Conservation (phyloP, 371 early-diverging fungal genomes). For the Syncephalis plumigaleata region DNA sequence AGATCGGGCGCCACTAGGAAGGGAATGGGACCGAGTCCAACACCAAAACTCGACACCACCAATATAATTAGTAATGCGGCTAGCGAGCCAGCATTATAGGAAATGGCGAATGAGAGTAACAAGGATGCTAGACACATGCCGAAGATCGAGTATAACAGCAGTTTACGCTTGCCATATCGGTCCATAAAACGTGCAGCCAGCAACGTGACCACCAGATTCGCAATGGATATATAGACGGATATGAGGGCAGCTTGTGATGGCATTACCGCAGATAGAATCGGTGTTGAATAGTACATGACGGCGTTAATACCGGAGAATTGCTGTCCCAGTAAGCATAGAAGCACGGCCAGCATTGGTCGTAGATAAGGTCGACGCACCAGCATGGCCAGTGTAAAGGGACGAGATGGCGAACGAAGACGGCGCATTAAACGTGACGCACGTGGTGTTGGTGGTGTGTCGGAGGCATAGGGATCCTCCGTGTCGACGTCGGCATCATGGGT, state of each 20-base stretch:
- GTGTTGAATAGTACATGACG: slow-evolving; percentile 72
- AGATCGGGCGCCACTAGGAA: slow-evolving; percentile 72
- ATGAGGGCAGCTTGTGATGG: slow-evolving; percentile 41
- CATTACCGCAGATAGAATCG: slow-evolving; percentile 47
- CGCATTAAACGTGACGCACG: slow-evolving; percentile 1
- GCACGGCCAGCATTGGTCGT: slow-evolving; percentile 44
- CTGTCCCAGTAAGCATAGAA: slow-evolving; percentile 31
- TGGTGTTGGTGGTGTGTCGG: no score
- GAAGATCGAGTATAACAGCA: slow-evolving; percentile 46
- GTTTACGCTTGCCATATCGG: slow-evolving; percentile 53
- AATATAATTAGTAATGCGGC: slow-evolving; percentile 49
- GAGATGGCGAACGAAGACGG: slow-evolving; percentile 4
- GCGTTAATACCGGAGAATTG: slow-evolving; percentile 92
- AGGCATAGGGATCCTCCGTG: neutral
- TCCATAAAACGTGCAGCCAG: slow-evolving; percentile 63
- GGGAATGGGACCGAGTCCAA: slow-evolving; percentile 81
- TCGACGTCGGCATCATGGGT: neutral
- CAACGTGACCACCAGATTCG: slow-evolving; percentile 57
- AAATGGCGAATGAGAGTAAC: slow-evolving; percentile 39
- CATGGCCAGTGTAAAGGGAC: slow-evolving; percentile 7
- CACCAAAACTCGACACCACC: slow-evolving; percentile 70
- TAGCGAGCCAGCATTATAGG: slow-evolving; percentile 21
- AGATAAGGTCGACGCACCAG: slow-evolving; percentile 25
- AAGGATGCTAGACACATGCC: slow-evolving; percentile 35
- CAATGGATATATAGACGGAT: slow-evolving; percentile 52